phyloP scores from a whole-genome alignment of 495 filamentous ascomycete genomes.

The Tuber calosporum region DNA sequence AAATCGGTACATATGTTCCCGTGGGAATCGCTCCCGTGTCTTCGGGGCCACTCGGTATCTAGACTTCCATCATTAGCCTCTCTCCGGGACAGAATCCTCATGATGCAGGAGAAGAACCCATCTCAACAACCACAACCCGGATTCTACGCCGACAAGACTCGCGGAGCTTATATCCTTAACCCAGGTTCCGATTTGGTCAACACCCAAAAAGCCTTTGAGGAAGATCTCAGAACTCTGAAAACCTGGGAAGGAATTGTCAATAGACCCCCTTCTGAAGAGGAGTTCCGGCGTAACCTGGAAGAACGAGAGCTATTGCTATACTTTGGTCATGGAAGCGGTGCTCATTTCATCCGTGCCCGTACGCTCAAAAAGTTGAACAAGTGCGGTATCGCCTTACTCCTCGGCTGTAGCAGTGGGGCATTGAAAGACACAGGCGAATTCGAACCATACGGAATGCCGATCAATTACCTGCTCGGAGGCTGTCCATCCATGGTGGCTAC shows the following conservation, averaged over 20 bases:
- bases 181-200: constrained; percentile 69
- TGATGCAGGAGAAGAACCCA: constrained; percentile 44
- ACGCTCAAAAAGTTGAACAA: constrained; percentile 69
- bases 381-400: constrained; percentile 76
- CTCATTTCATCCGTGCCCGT: constrained; percentile 77
- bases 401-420: constrained; percentile 80
- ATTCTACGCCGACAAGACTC: constrained; percentile 52
- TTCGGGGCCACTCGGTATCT: constrained; percentile 70
- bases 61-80: constrained; percentile 76
- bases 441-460: constrained; percentile 78
- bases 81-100: constrained; percentile 61
- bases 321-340: constrained; percentile 93
- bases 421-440: constrained; percentile 77
- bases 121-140: constrained; percentile 42
- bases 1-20: constrained; percentile 83
- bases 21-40: constrained; percentile 89
- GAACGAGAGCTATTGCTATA: constrained; percentile 68
- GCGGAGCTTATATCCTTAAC: constrained; percentile 81
- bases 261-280: constrained; percentile 64
- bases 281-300: constrained; percentile 60
- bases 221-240: constrained; percentile 50
- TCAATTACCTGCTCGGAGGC: constrained; percentile 83
- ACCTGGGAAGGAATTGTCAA: constrained; percentile 61
- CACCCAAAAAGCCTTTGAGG: constrained; percentile 69
- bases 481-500: constrained; percentile 76